Conservation (phyloP, 1,139 yeast species). For the Zygosaccharomyces sapae region DNA sequence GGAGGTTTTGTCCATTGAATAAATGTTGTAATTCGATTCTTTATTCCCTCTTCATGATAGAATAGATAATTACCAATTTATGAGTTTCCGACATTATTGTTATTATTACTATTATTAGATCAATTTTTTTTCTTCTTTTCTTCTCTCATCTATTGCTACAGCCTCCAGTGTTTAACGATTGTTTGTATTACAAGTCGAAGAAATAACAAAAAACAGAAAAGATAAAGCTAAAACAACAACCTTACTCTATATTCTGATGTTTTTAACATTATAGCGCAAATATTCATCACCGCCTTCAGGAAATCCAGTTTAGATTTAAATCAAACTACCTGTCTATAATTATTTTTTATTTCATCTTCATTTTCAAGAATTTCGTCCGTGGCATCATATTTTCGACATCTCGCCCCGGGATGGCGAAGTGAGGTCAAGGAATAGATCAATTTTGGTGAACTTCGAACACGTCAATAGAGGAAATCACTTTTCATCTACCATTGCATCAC, state of each 20-base stretch:
- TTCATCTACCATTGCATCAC: no score
- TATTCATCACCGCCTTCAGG: conserved; percentile 1
- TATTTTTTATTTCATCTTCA: not conserved
- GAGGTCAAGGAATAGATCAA: not conserved
- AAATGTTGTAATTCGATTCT: conserved; percentile 8
- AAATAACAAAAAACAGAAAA: not conserved
- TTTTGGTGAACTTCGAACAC: no score
- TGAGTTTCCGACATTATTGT: conserved; percentile 3
- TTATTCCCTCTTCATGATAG: conserved; percentile 4
- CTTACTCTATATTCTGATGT: not conserved
- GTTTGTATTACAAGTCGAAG: not conserved
- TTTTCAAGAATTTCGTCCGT: not conserved
- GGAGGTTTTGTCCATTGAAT: conserved; percentile 74
- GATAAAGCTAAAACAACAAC: not conserved
- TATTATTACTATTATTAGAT: not conserved
- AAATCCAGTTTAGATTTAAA: not conserved
- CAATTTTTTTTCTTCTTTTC: not conserved
- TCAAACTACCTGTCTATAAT: conserved; percentile 2
- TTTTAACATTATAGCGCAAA: not conserved
- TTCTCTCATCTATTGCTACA: conserved; percentile 1
- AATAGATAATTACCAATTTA: not conserved
- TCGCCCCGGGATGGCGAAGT: not conserved
- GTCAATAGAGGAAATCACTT: no score
- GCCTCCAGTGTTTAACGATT: not conserved
- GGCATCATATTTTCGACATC: not conserved